Percentiles rank a stretch among this genome's conserved stretches.
Evolutionary conservation across 2,329 filamentous ascomycete species (phyloP).

Genomic region (Lecanosticta acicola): DNA sequence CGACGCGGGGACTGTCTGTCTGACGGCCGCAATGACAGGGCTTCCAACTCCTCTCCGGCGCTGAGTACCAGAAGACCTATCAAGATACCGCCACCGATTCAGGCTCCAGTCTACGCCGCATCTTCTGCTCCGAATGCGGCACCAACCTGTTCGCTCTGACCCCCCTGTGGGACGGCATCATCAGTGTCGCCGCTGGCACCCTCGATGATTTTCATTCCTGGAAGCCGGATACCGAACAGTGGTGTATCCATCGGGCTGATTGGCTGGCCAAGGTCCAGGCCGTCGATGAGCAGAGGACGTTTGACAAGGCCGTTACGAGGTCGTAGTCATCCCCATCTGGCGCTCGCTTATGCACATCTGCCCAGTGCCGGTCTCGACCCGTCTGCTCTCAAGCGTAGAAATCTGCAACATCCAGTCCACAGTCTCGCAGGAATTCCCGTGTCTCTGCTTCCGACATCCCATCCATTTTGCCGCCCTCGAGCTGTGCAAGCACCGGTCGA

Average conservation of each 20-base stretch:
- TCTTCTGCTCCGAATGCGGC: slow-evolving; percentile 41
- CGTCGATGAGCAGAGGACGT: slow-evolving; percentile 13
- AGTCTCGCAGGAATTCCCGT: slow-evolving; percentile 30
- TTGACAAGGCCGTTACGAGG: slow-evolving; percentile 6
- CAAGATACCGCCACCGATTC: slow-evolving; percentile 39
- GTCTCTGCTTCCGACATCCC: slow-evolving; percentile 38
- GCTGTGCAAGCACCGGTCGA: slow-evolving; percentile 47
- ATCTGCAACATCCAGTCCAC: slow-evolving; percentile 17
- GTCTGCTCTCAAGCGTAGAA: slow-evolving; percentile 3
- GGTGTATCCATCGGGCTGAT: slow-evolving; percentile 17
- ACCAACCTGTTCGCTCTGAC: slow-evolving; percentile 24
- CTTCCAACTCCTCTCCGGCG: slow-evolving; percentile 40
- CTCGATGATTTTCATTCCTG: slow-evolving; percentile 23
- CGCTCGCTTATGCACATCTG: too few relatives aligned
- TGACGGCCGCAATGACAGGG: slow-evolving; percentile 22
- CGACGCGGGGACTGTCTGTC: background rate
- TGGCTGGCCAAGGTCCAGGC: slow-evolving; percentile 15
- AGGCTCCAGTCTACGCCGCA: slow-evolving; percentile 39
- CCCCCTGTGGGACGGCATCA: slow-evolving; percentile 17
- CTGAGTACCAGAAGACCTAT: slow-evolving; percentile 39
- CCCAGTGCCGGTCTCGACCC: too few relatives aligned
- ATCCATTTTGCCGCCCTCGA: slow-evolving; percentile 45
- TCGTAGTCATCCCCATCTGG: too few relatives aligned
- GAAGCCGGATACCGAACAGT: slow-evolving; percentile 24
- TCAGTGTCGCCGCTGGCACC: slow-evolving; percentile 22